A percentile compares a stretch with the other conserved stretches of the same genome.
Evolutionary conservation across 2,329 filamentous ascomycete species (phyloP).

Genomic region (Fusarium anguioides): DNA sequence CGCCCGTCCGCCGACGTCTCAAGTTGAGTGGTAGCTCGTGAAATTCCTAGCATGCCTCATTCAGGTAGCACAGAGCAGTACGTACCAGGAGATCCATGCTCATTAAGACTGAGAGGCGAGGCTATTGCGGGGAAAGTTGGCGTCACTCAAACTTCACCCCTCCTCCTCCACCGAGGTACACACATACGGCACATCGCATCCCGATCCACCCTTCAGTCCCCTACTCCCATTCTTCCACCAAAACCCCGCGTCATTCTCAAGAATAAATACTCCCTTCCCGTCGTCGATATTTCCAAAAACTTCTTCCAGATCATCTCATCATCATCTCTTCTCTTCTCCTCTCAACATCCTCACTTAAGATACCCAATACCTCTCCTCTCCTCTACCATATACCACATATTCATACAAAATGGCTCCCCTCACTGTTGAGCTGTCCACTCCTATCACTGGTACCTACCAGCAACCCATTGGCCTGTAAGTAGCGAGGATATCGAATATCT

Average conservation of each 20-base stretch:
- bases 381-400: constrained; percentile 21
- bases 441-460: constrained; percentile 68
- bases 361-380: constrained; percentile 35
- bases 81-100: constrained; percentile 9
- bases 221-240: constrained; percentile 25
- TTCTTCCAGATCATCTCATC: constrained; percentile 43
- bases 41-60: constrained; percentile 8
- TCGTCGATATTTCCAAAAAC: constrained; percentile 23
- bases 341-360: constrained; percentile 33
- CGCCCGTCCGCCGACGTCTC: constrained; percentile 15
- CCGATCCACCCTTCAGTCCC: constrained; percentile 21
- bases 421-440: constrained; percentile 74
- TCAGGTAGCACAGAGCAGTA: constrained; percentile 3
- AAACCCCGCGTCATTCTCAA: constrained; percentile 43
- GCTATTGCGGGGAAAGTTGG: constrained; percentile 45
- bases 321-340: constrained; percentile 19
- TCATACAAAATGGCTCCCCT: constrained; percentile 50
- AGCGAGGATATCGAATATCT: background rate
- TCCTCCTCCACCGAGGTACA: constrained; percentile 30
- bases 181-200: constrained; percentile 10
- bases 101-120: constrained; percentile 37
- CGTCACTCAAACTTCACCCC: constrained; percentile 35
- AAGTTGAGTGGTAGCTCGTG: constrained; percentile 16
- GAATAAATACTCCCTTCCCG: constrained; percentile 45
- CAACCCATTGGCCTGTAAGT: constrained; percentile 72